Evolutionary conservation across 2,329 filamentous ascomycete genomes (phyloP).

Genomic region (Neonectria coccinea): DNA sequence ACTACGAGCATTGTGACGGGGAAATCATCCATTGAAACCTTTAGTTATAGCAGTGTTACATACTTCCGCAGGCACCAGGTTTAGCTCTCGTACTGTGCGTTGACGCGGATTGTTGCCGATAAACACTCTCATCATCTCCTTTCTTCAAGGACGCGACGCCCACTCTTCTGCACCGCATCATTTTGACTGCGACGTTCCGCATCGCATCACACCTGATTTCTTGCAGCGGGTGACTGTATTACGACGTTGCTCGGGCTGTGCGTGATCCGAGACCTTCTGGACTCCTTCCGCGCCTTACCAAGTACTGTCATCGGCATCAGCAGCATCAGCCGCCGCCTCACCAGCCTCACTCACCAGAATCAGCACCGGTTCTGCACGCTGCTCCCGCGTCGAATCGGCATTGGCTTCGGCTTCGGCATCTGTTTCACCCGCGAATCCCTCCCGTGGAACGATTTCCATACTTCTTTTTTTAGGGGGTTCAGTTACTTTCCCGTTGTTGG

Average conservation of each 20-base stretch:
- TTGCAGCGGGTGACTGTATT: background rate
- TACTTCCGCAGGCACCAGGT: background rate
- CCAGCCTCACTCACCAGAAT: background rate
- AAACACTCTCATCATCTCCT: background rate
- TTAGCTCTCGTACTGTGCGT: background rate
- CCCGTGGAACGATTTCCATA: background rate
- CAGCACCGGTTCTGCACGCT: background rate
- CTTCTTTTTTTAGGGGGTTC: background rate
- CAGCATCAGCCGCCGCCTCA: background rate
- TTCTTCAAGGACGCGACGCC: background rate
- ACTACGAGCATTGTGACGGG: background rate
- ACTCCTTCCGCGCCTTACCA: background rate
- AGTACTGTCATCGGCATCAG: background rate
- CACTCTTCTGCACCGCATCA: background rate
- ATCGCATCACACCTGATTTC: background rate
- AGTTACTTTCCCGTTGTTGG: background rate
- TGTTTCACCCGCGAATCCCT: background rate
- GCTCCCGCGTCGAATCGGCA: background rate
- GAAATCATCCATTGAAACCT: conserved; percentile 5
- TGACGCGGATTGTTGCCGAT: background rate
- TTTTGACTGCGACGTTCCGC: background rate
- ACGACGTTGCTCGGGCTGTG: background rate
- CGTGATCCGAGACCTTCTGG: background rate
- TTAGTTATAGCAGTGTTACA: background rate
- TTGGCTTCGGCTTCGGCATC: background rate